Base-by-base conservation (phyloP, 257 asterid species). In the Przewalskia tangutica region DNA sequence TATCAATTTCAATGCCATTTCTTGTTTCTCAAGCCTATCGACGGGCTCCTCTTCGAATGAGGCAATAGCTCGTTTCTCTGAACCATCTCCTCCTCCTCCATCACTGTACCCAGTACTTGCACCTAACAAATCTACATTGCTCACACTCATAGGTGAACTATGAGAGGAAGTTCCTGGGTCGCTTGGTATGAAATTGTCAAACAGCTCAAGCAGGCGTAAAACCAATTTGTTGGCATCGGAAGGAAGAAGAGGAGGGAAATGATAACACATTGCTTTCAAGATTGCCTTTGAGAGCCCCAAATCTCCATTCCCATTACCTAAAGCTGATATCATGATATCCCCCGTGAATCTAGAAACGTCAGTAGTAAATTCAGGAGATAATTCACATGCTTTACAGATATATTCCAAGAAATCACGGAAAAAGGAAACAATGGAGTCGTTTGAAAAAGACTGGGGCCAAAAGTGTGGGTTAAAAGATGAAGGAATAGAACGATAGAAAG, bases 371-470 rank as follows among this genome's bases (percentile, higher is more conserved):
- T 91, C 98, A 42, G 93, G 81, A 9, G 93, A 93, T 7, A 79
- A 63, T 48, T 90, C 93, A 8, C 91, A 87, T 7, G 98, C 97
- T 81, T 75, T 81, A 44, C 90, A 89, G 64, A 96, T 71, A 82
- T 91, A 96, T 66, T 65, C 62, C 84, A 96, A 83, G 54, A 90
- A 92, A 80, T 94, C 97, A 32, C 79, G 83, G 58, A 81, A 96
- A 84, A 96, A 93, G 1, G 93, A 87, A 18, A 92, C 85, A 80
- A 93, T 87, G 10, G 97, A 86, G 77, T 91, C 98, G 3, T 71
- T 17, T 13, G 92, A 82, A 79, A 89, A 91, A 3, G 98, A 90
- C 82, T 92, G 99, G 38, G 99, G 99, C 99, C 99, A 96, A 86
- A 94, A 96, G 44, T 85, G 82, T 62, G 64, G 87, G 66, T 82